phyloP scores from a whole-genome alignment of 169 alveolate species.

The Babesia ovis region DNA sequence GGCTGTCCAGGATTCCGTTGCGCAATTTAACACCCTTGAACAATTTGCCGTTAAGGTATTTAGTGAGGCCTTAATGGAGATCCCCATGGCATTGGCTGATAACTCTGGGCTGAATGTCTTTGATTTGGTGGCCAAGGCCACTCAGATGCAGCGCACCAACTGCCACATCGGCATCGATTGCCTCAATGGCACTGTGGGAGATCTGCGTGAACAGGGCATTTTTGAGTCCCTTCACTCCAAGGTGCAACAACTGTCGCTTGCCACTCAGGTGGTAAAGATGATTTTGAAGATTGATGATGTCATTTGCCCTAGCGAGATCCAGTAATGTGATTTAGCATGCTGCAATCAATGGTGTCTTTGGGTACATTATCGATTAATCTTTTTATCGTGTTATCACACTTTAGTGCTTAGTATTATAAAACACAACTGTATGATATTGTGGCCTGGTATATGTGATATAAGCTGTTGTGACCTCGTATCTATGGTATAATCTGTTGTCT shows the following conservation, averaged over 20 bases:
- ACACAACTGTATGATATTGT: no score
- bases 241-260: conserved; percentile 92
- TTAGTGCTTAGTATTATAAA: no score
- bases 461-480: no score
- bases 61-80: conserved; percentile 95
- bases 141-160: conserved; percentile 82
- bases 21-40: conserved; percentile 88
- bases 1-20: conserved; percentile 91
- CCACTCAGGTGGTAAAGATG: conserved; percentile 99
- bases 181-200: conserved; percentile 69
- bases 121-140: conserved; percentile 89
- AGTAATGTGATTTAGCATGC: no score
- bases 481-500: no score
- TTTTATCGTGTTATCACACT: no score
- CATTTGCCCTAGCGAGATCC: conserved; percentile 83
- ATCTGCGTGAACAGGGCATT: conserved; percentile 82
- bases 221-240: conserved; percentile 93
- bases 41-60: conserved; percentile 98
- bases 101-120: conserved; percentile 94
- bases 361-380: no score
- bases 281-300: conserved; percentile 98
- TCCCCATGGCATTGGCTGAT: conserved; percentile 96
- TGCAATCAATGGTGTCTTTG: no score
- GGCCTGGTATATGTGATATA: no score
- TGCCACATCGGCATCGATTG: conserved; percentile 94